Base-by-base conservation (phyloP, 2,329 filamentous ascomycete species). In the Colletotrichum lini region DNA sequence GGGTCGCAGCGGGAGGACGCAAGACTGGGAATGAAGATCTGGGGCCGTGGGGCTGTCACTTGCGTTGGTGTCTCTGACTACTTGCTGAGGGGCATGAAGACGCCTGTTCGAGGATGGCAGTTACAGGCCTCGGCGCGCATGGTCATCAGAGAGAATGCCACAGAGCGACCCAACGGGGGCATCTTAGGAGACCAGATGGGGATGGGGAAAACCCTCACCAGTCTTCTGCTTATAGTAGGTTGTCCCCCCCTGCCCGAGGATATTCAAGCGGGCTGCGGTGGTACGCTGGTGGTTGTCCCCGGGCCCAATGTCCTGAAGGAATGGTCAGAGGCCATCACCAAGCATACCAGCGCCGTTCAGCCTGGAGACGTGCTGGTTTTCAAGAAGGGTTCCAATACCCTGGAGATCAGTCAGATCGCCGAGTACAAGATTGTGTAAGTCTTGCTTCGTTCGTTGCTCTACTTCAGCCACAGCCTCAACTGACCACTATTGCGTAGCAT, bases 121-220 rank as follows among this genome's bases (percentile, higher is more conserved):
- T 12, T 61, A 2, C 18, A 26, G 21, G 40, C 58, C 8, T 82
- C 80, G 0, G 80, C 83, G 0, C 91, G 88, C 79, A 91, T 91
- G 89, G 75, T 87, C 0, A 74, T 78, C 9, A 81, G 86, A 4
- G 89, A 91, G 74, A 79, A 82, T 7, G 79, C 73, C 1, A 15
- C 26, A 0, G 45, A 78, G 0, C 68, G 77, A 50, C 87, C 84
- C 1, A 49, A 76, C 65, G 90, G 90, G 4, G 90, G 90, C 0
- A 82, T 92, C 1, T 74, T 92, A 0, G 89, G 87, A 0, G 90
- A 92, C 75, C 85, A 87, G 40, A 91, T 92, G 88, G 91, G 91
- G 0, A 78, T 92, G 1, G 91, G 91, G 0, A 92, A 93, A 78
- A 92, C 90, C 0, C 83, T 90, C 2, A 86, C 90, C 75, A 77